Percentiles rank a stretch among this genome's conserved stretches.
phyloP scores from a whole-genome alignment of 768 basidiomycete genomes.

The Pleurotus giganteus region DNA sequence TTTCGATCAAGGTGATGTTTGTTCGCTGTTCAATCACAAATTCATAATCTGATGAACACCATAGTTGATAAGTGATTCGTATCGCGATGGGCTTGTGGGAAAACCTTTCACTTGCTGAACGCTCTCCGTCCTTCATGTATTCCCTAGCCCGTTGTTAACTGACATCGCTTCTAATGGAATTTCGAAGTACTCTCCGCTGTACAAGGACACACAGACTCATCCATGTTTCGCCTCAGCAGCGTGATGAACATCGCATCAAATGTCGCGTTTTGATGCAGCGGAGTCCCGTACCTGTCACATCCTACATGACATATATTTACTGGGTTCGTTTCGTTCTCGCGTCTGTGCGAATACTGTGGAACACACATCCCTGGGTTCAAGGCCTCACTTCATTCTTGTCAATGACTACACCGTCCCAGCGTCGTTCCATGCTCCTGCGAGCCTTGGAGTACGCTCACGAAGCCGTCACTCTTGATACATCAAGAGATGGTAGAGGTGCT shows the following conservation, averaged over 20 bases:
- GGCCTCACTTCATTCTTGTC: neutral
- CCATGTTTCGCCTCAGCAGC: neutral
- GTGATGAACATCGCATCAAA: neutral
- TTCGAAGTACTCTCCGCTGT: neutral
- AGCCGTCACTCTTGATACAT: slow-evolving; percentile 4
- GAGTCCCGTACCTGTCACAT: too few species aligned
- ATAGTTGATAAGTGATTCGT: slow-evolving; percentile 47
- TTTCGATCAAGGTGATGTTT: slow-evolving; percentile 44
- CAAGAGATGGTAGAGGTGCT: slow-evolving; percentile 1
- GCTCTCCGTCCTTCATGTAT: neutral
- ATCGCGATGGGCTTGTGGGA: slow-evolving; percentile 38
- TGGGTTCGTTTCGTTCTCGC: too few species aligned
- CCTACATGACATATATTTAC: too few species aligned
- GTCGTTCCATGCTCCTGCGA: slow-evolving; percentile 2
- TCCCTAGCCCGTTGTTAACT: neutral
- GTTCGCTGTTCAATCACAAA: neutral
- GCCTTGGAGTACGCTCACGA: slow-evolving; percentile 7
- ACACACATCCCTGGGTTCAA: too few species aligned
- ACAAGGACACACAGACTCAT: neutral
- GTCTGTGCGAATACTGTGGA: too few species aligned
- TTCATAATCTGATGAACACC: neutral
- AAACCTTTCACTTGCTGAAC: slow-evolving; percentile 41
- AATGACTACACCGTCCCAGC: neutral
- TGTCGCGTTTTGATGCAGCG: too few species aligned
- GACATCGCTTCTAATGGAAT: neutral